Base-by-base conservation (phyloP, 139 green algal genomes). In the Medakamo hakoo region DNA sequence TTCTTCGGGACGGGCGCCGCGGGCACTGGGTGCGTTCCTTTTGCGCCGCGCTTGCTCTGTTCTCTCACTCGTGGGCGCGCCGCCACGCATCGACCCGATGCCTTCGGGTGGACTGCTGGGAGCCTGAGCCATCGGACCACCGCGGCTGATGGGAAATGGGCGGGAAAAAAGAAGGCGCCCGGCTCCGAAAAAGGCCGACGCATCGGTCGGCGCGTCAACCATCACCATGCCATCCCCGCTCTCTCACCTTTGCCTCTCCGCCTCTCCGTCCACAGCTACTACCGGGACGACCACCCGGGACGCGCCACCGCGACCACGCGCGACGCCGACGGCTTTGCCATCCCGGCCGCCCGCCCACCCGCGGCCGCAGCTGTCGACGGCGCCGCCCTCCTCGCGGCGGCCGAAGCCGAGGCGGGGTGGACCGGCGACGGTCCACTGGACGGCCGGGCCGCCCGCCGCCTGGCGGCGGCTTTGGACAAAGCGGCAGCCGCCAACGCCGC, bases 401-500 rank as follows among this genome's bases (percentile, higher is more conserved):
- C 62, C 58, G 3, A 63, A 64, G 27, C 49, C 31, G n/a, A 24
- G 40, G 40, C 40, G 40, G 40, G 40, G 40, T 16, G 40, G 40
- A 16, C 40, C 9, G 40, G 16, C 40, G 40, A 52, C 9, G 40
- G 40, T 16, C 40, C 49, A 29, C 40, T 49, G 23, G 66, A 72
- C n/a, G 23, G 9, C 4, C 4, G 4, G 22, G 22, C 16, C 4
- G 55, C 22, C 4, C 4, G 4, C 18, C 29, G 26, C 27, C 32
- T 63, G 28, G 57, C 23, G 5, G 25, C n/a, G 4, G 14, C 23
- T 3, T 19, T 56, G 30, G 30, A 26, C 23, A 14, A 18, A 64
- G 30, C 30, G 60, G 4, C 1, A 59, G 21, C 5, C 40, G 81
- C 62, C 27, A 90, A 97, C 77, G 57, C 92, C 62, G 80, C 89